A percentile compares a stretch with the other conserved stretches of the same genome.
Evolutionary conservation across 768 basidiomycete species (phyloP).

Genomic region (Pleurotus tuoliensis): DNA sequence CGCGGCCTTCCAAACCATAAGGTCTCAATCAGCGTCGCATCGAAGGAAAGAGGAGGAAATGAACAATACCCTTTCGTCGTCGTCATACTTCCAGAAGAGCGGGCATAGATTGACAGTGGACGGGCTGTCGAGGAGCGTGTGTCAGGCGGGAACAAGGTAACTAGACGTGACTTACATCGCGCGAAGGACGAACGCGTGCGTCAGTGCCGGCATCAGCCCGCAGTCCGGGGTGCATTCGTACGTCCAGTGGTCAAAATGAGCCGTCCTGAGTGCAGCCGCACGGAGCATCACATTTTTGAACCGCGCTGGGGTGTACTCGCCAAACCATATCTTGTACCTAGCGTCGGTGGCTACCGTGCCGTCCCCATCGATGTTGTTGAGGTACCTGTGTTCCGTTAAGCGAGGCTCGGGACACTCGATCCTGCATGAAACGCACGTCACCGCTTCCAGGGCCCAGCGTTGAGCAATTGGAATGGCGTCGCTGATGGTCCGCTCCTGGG

Average conservation of each 20-base stretch:
- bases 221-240: background rate
- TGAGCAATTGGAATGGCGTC: background rate
- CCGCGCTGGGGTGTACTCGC: background rate
- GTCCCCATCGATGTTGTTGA: background rate
- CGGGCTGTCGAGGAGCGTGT: background rate
- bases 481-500: background rate
- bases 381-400: background rate
- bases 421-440: background rate
- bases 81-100: background rate
- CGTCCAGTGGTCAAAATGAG: background rate
- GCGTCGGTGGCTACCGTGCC: background rate
- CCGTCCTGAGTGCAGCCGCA: background rate
- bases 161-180: background rate
- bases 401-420: too few species aligned
- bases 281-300: background rate
- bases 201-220: too few species aligned
- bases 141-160: background rate
- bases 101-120: background rate
- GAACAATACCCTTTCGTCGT: background rate
- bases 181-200: background rate
- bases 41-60: too few species aligned
- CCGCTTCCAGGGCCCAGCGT: background rate
- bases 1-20: too few species aligned
- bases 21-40: too few species aligned
- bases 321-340: conserved; percentile 1